These are phyloP conservation scores for Novakomyces olei DNA, from an alignment of 805 yeast species.

Conservation along the genomic window DNA sequence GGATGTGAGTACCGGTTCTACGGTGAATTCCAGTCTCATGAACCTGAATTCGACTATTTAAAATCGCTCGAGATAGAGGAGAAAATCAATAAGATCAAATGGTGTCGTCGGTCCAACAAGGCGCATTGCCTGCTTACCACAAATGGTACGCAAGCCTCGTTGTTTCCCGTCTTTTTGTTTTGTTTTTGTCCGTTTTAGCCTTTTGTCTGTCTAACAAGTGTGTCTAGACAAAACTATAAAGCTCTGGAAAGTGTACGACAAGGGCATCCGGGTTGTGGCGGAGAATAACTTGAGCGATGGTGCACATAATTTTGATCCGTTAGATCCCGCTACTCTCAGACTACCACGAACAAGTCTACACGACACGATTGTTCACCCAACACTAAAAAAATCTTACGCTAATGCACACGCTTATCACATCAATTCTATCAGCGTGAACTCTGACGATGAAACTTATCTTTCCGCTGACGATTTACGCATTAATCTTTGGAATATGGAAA, in stretches of 20 bases:
- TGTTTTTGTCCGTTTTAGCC: background rate
- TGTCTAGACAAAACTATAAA: conserved; percentile 75
- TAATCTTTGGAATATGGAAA: conserved; percentile 84
- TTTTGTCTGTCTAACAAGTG: background rate
- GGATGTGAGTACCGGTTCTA: conserved; percentile 83
- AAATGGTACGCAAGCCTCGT: conserved; percentile 27
- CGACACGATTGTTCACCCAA: conserved; percentile 85
- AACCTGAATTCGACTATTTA: conserved; percentile 92
- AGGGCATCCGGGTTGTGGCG: conserved; percentile 72
- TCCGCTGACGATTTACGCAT: conserved; percentile 86
- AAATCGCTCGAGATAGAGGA: conserved; percentile 94
- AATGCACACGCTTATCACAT: conserved; percentile 98
- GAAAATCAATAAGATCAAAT: conserved; percentile 88
- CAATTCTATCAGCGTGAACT: conserved; percentile 80
- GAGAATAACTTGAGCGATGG: conserved; percentile 60
- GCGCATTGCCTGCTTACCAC: conserved; percentile 82
- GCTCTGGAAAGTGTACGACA: conserved; percentile 88
- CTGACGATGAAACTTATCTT: conserved; percentile 88
- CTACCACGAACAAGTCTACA: conserved; percentile 81
- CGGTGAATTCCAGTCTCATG: conserved; percentile 95
- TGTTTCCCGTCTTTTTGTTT: background rate
- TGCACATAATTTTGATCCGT: conserved; percentile 9
- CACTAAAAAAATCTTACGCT: conserved; percentile 73
- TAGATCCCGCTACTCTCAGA: conserved; percentile 25
- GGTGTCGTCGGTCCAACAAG: conserved; percentile 75